Evolutionary conservation across 2,329 filamentous ascomycete genomes (phyloP).

Genomic region (Colletotrichum neosansevieriae): DNA sequence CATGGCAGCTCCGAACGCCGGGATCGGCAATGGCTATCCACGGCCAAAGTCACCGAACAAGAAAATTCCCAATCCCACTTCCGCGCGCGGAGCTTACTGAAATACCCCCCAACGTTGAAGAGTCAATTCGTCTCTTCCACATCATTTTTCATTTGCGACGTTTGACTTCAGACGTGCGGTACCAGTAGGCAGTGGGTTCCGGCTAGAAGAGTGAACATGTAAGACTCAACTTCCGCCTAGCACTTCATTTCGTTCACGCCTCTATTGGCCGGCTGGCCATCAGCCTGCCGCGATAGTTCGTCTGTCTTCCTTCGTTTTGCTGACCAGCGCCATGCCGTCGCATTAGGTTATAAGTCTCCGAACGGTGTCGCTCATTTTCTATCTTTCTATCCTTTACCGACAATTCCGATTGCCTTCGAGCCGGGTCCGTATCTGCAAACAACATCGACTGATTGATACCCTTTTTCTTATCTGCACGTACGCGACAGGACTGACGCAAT

Average conservation of each 20-base stretch:
- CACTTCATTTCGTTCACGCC: neutral
- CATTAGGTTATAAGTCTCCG: constrained; percentile 25
- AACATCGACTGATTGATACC: constrained; percentile 4
- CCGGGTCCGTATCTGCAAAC: neutral
- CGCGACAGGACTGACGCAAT: constrained; percentile 49
- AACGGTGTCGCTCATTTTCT: constrained; percentile 26
- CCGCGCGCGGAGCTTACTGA: constrained; percentile 40
- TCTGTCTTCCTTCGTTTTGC: constrained; percentile 29
- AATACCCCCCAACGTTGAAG: constrained; percentile 15
- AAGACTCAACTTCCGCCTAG: neutral
- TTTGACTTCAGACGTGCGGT: neutral
- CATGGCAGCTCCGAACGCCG: constrained; percentile 32
- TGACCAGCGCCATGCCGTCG: constrained; percentile 42
- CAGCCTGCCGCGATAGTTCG: constrained; percentile 5
- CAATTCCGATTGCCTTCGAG: constrained; percentile 1
- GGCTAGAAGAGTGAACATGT: constrained; percentile 19
- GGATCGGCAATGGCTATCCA: constrained; percentile 40
- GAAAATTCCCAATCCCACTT: constrained; percentile 38
- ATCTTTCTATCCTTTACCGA: constrained; percentile 3
- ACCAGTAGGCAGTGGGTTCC: constrained; percentile 3
- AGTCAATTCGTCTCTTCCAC: constrained; percentile 4
- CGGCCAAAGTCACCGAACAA: constrained; percentile 30
- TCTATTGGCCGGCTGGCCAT: constrained; percentile 9
- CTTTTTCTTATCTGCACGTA: neutral
- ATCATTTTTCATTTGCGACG: constrained; percentile 3